Conservation (phyloP, 2,329 filamentous ascomycete genomes). For the Didymella exigua region DNA sequence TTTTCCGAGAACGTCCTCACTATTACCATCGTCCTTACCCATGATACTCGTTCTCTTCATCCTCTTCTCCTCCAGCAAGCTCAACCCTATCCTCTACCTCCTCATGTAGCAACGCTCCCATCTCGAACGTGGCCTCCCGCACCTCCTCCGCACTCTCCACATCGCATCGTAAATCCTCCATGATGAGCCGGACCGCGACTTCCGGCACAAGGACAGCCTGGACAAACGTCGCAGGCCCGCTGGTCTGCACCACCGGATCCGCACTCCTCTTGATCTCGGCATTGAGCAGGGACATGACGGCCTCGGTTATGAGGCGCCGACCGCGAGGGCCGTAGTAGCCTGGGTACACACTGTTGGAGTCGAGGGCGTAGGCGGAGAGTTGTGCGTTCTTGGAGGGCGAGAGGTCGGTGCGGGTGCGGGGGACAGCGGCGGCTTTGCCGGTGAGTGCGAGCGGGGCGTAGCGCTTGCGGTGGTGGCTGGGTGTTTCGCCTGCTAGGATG, state of each 20-base stretch:
- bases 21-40: background rate
- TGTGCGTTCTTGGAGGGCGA: conserved; percentile 47
- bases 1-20: no score
- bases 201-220: conserved; percentile 72
- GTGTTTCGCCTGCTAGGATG: conserved; percentile 61
- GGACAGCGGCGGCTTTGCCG: conserved; percentile 34
- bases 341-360: conserved; percentile 26
- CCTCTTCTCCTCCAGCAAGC: conserved; percentile 25
- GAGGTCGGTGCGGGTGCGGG: conserved; percentile 51
- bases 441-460: conserved; percentile 33
- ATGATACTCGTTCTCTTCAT: conserved; percentile 24
- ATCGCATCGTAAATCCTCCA: conserved; percentile 60
- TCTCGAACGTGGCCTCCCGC: conserved; percentile 67
- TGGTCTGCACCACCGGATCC: conserved; percentile 40
- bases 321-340: conserved; percentile 86
- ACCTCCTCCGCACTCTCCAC: conserved; percentile 58
- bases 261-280: conserved; percentile 32
- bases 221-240: conserved; percentile 43
- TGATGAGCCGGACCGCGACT: conserved; percentile 60
- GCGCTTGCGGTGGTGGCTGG: conserved; percentile 21
- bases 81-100: conserved; percentile 61
- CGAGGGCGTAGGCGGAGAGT: conserved; percentile 24
- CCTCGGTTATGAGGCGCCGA: conserved; percentile 69
- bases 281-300: conserved; percentile 34
- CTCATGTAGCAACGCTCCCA: conserved; percentile 72